phyloP scores from a whole-genome alignment of 805 yeast species.

The Pichia kluyveri region DNA sequence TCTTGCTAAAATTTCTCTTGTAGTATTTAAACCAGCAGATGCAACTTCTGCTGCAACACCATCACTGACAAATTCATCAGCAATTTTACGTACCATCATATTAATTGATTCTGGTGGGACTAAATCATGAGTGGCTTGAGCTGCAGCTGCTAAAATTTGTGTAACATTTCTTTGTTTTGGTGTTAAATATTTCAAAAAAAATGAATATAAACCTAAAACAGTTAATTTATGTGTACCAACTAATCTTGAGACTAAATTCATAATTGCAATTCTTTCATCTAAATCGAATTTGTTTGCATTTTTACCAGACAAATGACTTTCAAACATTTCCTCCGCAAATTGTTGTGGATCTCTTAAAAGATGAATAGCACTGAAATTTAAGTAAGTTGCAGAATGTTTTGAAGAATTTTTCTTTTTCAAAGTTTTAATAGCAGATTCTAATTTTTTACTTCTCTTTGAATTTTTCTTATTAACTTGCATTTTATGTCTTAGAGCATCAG shows the following conservation, averaged over 20 bases:
- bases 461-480: conserved; percentile 78
- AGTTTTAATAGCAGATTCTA: conserved; percentile 64
- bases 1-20: conserved; percentile 85
- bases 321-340: conserved; percentile 80
- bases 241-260: conserved; percentile 81
- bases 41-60: conserved; percentile 99
- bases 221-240: conserved; percentile 93
- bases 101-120: conserved; percentile 91
- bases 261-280: conserved; percentile 81
- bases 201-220: conserved; percentile 83
- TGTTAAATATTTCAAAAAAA: conserved; percentile 78
- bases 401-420: conserved; percentile 56
- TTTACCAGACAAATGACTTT: conserved; percentile 61
- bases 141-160: conserved; percentile 92
- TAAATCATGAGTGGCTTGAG: conserved; percentile 93
- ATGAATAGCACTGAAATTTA: conserved; percentile 93
- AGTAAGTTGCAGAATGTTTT: conserved; percentile 52
- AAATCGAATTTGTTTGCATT: conserved; percentile 62
- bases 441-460: conserved; percentile 68
- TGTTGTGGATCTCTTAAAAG: conserved; percentile 95
- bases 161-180: conserved; percentile 95
- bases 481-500: conserved; percentile 67
- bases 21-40: conserved; percentile 94
- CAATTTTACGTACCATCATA: conserved; percentile 80
- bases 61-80: conserved; percentile 95